Evolutionary conservation across 2,329 filamentous ascomycete species (phyloP).

Genomic region (Blumeria graminis): DNA sequence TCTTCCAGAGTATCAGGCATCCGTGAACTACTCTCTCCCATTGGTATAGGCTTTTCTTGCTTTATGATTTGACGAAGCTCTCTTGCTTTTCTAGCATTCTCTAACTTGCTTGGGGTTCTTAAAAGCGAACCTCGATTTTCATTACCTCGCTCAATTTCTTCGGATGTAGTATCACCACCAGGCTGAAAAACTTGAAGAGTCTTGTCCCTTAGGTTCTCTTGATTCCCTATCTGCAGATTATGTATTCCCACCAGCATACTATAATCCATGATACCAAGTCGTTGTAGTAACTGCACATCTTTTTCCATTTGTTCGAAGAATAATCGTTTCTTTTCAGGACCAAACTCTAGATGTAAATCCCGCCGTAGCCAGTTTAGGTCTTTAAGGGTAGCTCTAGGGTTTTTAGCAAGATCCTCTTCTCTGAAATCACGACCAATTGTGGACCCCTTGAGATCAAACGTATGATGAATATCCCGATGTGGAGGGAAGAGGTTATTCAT

Average conservation of each 20-base stretch:
- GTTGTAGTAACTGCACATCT: conserved; percentile 70
- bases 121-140: conserved; percentile 34
- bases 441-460: conserved; percentile 90
- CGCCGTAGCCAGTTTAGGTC: conserved; percentile 90
- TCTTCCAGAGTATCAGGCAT: conserved; percentile 81
- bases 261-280: conserved; percentile 94
- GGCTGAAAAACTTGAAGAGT: conserved; percentile 88
- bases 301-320: conserved; percentile 76
- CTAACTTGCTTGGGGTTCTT: conserved; percentile 79
- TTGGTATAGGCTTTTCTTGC: conserved; percentile 75
- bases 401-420: conserved; percentile 68
- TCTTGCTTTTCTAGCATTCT: conserved; percentile 72
- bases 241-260: conserved; percentile 88
- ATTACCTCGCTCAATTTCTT: conserved; percentile 21
- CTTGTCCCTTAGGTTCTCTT: conserved; percentile 76
- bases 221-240: conserved; percentile 71
- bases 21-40: conserved; percentile 56
- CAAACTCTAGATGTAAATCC: conserved; percentile 66
- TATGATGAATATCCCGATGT: conserved; percentile 89
- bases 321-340: conserved; percentile 62
- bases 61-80: conserved; percentile 85
- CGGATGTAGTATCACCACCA: conserved; percentile 37
- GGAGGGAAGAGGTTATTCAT: conserved; percentile 99
- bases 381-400: conserved; percentile 81
- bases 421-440: conserved; percentile 79